These are phyloP conservation scores for Coffea canephora DNA, from an alignment of 257 asterid species.

Conservation along the genomic window DNA sequence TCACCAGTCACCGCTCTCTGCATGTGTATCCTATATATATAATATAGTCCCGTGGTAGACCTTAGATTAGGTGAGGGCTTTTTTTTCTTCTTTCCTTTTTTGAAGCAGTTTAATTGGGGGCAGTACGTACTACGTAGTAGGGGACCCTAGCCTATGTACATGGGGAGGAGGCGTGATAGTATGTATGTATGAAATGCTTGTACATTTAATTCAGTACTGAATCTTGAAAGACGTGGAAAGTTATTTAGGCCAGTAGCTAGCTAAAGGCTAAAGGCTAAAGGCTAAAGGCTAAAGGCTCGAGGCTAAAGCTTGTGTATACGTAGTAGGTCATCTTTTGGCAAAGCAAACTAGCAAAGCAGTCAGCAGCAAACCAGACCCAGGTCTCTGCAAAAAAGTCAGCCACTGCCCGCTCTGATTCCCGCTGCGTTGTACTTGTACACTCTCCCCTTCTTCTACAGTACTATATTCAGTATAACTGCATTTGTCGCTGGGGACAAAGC, in stretches of 20 bases:
- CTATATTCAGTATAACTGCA: background rate
- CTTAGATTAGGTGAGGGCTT: background rate
- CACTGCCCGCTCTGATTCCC: background rate
- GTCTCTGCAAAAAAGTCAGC: slow-evolving; percentile 16
- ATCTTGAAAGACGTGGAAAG: background rate
- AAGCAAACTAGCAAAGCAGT: background rate
- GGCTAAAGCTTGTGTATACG: background rate
- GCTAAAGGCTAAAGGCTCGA: too few species aligned
- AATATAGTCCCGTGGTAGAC: background rate
- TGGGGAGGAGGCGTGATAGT: too few species aligned
- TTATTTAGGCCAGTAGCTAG: background rate
- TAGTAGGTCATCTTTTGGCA: background rate
- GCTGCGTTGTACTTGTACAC: background rate
- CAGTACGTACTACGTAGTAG: background rate
- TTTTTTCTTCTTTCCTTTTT: too few species aligned
- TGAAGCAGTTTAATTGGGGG: too few species aligned
- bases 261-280: background rate
- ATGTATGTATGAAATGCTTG: background rate
- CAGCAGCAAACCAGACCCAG: background rate
- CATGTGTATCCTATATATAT: background rate
- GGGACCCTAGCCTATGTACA: background rate
- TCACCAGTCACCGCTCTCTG: background rate
- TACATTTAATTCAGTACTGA: background rate
- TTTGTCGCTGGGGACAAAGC: slow-evolving; percentile 41
- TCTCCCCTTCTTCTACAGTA: background rate